Evolutionary conservation across 2,329 filamentous ascomycete species (phyloP), one percentile per base, ranked within the genome.

Genomic region (Fusarium lyarnte): DNA sequence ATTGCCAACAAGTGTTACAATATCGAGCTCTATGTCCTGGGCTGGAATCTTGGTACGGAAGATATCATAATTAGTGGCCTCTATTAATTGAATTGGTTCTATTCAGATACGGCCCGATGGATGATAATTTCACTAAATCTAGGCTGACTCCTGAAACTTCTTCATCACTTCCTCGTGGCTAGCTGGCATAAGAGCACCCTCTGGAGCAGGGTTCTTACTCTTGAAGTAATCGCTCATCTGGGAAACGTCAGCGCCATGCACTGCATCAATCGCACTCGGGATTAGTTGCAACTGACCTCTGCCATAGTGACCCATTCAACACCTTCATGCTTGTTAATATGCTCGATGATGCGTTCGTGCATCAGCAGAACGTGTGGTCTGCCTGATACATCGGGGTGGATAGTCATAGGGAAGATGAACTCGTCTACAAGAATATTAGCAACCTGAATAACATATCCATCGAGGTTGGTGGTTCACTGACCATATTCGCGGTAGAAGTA

Each of bases 371-470:
- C 92, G 79, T 94, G 92, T 2, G 92, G 92, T 38, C 91, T 85
- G 1, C 92, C 92, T 12, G 88, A 90, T 0, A 92, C 90, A 77
- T 94, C 92, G 0, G 92, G 92, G 79, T 94, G 92, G 43, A 94
- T 92, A 1, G 92, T 94, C 82, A 94, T 92, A 0, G 92, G 92
- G 76, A 92, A 58, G 25, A 58, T 58, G 16, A 58, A 58, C 11
- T 58, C 55, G 16, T 58, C 55, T 58, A 21, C 2, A 25, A 21
- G 8, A 11, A 4, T 13, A 6, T 58, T 25, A 39, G 45, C 5
- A 2, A 7, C n/a, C 8, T 2, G 12, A 33, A 8, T 29, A 1
- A 39, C 4, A 16, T 4, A 12, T 17, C 1, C 6, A 4, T 16
- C 9, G 21, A 16, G 3, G 13, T 8, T 19, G 8, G 3, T 17